phyloP scores from a whole-genome alignment of 345 rosid species.

The Salix arbutifolia region DNA sequence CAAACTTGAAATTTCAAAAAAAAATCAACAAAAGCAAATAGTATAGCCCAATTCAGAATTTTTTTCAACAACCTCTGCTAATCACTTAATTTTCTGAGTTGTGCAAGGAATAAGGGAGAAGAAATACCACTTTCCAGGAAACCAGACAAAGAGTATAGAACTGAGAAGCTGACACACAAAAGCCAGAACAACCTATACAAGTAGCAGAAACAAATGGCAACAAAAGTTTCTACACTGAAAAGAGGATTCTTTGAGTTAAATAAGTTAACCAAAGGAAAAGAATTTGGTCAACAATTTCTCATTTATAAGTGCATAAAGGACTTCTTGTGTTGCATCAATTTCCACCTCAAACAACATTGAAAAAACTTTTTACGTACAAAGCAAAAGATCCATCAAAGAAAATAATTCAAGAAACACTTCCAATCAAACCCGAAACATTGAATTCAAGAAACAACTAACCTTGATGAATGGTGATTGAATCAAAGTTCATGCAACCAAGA shows the following conservation, averaged over 20 bases:
- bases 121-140: no score
- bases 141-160: no score
- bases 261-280: neutral
- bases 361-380: neutral
- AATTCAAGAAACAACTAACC: neutral
- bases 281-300: neutral
- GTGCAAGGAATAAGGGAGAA: no score
- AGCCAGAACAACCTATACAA: no score
- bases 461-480: neutral
- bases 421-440: no score
- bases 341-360: neutral
- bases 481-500: neutral
- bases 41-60: no score
- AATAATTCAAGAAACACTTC: neutral
- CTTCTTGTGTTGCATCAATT: neutral
- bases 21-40: no score
- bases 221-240: neutral
- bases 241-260: neutral
- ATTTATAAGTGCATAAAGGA: neutral
- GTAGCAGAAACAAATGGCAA: no score
- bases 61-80: no score
- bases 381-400: neutral
- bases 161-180: no score
- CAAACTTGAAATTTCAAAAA: no score
- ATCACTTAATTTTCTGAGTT: no score